Evolutionary conservation across 78 protist species (phyloP), one percentile per base, ranked within the genome.

Genomic region (Monocercomonoides exilis): DNA sequence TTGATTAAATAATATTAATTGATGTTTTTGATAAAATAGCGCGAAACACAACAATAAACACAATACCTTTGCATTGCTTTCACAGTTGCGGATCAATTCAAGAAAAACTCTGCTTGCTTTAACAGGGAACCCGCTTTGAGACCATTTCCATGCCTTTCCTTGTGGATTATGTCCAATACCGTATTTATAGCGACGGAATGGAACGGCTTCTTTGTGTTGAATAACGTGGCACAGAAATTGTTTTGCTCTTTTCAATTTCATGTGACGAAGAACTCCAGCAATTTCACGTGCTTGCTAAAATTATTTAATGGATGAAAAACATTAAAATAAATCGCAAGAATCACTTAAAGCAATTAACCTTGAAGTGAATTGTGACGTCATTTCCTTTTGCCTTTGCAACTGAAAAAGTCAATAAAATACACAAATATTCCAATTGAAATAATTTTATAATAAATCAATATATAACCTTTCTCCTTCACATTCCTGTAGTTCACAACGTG

Each of bases 251-350:
- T 41, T 46, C 44, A 93, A 90, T 81, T 2, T 1, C 86, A 91
- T 80, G 29, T 87, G 79, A 43, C 77, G 44, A 89, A 93, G 42
- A 29, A 91, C 92, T 5, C 36, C 21, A 5, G 96, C 98, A 35
- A 96, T 90, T 92, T 96, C 98, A 80, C 93, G 91, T 79, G 98
- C 95, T 96, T 97, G 96, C 98, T 94, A 87, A 35, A 41, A 44
- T 42, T 44, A 1, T 4, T 34, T 29, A 54, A 54, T 29, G 38
- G 38, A 21, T 29, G 11, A 54, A 29, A 54, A 11, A 54, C 11
- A 29, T 29, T 0, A 32, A 6, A 35, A 85, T 44, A 21, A 36
- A 64, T 32, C 5, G 21, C 36, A 77, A 41, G 2, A 3, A 81
- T 36, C 33, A 43, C n/a, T 0, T 2, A 38, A 86, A 33, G n/a